Percentiles rank a stretch among this genome's conserved stretches.
Evolutionary conservation across 371 early-diverging fungal genomes (phyloP).

Genomic region (Lichtheimia hyalospora): DNA sequence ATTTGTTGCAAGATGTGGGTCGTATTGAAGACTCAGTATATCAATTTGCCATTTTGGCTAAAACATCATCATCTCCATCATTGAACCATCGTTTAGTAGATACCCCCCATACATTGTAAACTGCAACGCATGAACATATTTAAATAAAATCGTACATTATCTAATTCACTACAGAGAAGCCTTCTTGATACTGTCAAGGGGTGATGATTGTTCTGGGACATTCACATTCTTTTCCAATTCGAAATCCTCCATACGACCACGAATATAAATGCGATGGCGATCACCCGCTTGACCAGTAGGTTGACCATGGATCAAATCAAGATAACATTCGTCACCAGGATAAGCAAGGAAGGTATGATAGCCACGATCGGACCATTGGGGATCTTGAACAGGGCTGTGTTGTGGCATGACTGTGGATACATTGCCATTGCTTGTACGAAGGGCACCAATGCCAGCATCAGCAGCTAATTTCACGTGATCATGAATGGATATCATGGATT

Average conservation of each 20-base stretch:
- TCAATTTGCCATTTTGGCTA: neutral
- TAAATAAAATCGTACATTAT: too few relatives aligned
- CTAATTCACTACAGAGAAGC: conserved; percentile 1
- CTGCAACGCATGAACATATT: too few relatives aligned
- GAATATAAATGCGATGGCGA: conserved; percentile 39
- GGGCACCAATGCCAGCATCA: conserved; percentile 32
- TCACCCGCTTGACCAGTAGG: conserved; percentile 19
- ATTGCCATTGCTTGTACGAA: conserved; percentile 28
- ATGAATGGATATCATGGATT: conserved; percentile 31
- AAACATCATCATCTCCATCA: neutral
- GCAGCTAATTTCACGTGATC: conserved; percentile 26
- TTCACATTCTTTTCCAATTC: conserved; percentile 28
- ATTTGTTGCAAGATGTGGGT: too few relatives aligned
- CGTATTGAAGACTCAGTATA: neutral
- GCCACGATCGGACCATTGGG: conserved; percentile 15
- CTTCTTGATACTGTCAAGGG: neutral
- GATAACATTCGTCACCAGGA: conserved; percentile 40
- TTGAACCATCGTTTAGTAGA: neutral
- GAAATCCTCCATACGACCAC: conserved; percentile 29
- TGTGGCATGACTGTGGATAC: conserved; percentile 53
- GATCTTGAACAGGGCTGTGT: conserved; percentile 21
- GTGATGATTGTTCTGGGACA: conserved; percentile 12
- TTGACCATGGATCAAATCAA: conserved; percentile 11
- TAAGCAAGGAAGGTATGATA: conserved; percentile 31
- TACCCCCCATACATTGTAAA: too few relatives aligned